These are phyloP conservation scores for Colletotrichum gloeosporioides DNA, from an alignment of 2,329 filamentous ascomycete species.

Conservation along the genomic window DNA sequence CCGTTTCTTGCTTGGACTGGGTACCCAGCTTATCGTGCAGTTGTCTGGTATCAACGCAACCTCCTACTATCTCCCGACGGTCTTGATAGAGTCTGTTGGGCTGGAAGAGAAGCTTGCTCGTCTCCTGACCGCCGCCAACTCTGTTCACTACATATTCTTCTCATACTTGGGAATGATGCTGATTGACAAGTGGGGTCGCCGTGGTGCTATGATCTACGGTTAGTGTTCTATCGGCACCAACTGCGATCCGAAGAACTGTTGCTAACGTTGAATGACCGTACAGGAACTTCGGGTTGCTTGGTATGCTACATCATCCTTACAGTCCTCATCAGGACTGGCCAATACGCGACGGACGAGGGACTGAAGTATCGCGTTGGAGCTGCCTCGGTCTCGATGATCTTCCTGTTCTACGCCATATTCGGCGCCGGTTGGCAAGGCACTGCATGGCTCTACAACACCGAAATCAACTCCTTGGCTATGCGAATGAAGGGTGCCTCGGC, in stretches of 20 bases:
- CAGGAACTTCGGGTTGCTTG: not conserved
- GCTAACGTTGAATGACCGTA: not conserved
- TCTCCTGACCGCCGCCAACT: not conserved
- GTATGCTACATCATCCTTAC: not conserved
- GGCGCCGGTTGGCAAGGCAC: not conserved
- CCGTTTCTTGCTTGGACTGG: not conserved
- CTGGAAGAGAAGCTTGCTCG: not conserved
- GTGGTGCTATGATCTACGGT: not conserved
- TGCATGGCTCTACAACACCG: not conserved
- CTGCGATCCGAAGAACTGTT: not conserved
- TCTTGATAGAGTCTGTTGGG: not conserved
- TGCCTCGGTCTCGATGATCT: not conserved
- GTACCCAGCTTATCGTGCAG: not conserved
- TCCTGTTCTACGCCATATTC: not conserved
- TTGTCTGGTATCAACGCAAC: not conserved
- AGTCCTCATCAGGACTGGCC: not conserved
- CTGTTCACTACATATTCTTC: not conserved
- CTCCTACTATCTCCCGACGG: not conserved
- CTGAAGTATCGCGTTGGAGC: not conserved
- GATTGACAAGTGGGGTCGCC: not conserved
- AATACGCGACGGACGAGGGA: not conserved
- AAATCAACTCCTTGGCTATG: not conserved
- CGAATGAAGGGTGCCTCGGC: not conserved
- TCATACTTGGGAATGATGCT: not conserved
- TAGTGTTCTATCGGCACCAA: not conserved